These are phyloP conservation scores for Erythrophleum ivorense DNA, from an alignment of 331 rosid species.

Conservation along the genomic window DNA sequence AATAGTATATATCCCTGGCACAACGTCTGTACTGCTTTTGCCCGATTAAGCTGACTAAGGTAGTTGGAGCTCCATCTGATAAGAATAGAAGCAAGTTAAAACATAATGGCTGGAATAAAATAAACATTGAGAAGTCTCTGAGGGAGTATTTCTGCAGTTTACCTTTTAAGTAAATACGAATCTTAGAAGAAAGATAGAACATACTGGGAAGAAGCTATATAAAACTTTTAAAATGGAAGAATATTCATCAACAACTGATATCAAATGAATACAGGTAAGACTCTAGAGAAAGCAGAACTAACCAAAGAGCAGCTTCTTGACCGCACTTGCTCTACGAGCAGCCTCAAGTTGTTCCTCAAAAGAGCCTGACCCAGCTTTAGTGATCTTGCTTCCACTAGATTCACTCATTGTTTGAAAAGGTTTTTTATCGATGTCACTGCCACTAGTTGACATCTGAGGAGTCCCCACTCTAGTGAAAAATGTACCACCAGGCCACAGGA, in stretches of 20 bases:
- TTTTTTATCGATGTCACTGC: conserved; percentile 39
- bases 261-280: background rate
- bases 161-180: background rate
- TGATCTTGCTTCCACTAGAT: conserved; percentile 45
- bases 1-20: conserved; percentile 91
- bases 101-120: background rate
- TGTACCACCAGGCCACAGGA: conserved; percentile 93
- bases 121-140: conserved; percentile 1
- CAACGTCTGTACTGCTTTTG: conserved; percentile 84
- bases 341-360: conserved; percentile 95
- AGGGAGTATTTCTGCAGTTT: conserved; percentile 8
- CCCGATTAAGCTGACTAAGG: conserved; percentile 91
- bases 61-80: conserved; percentile 90
- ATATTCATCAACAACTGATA: background rate
- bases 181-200: conserved; percentile 15
- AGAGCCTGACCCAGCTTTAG: conserved; percentile 60
- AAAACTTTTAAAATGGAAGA: conserved; percentile 7
- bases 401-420: conserved; percentile 50
- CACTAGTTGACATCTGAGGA: conserved; percentile 45
- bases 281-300: conserved; percentile 46
- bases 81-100: conserved; percentile 31
- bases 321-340: conserved; percentile 86
- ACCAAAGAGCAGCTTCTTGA: conserved; percentile 94
- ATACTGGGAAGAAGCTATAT: conserved; percentile 19
- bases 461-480: conserved; percentile 66